These are phyloP conservation scores for Clarireedia sp. DNA, from an alignment of 2,329 filamentous ascomycete genomes.

Conservation along the genomic window DNA sequence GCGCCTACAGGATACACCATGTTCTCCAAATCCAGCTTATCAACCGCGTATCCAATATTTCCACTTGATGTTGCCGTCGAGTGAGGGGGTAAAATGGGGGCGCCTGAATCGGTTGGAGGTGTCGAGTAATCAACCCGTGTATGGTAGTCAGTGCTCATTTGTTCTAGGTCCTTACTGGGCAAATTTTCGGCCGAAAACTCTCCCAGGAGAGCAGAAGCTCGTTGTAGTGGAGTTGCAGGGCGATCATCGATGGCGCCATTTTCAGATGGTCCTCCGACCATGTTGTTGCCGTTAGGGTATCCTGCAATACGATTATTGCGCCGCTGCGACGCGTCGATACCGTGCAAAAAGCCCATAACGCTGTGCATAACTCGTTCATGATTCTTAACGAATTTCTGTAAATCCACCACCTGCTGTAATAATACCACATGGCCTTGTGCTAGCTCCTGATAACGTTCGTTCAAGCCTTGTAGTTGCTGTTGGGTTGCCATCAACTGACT, in stretches of 20 bases:
- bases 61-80: slow-evolving; percentile 38
- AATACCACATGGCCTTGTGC: slow-evolving; percentile 54
- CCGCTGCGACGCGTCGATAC: slow-evolving; percentile 51
- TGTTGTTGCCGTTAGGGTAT: slow-evolving; percentile 31
- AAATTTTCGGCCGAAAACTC: slow-evolving; percentile 59
- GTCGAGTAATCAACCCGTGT: slow-evolving; percentile 27
- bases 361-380: slow-evolving; percentile 65
- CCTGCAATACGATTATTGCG: slow-evolving; percentile 47
- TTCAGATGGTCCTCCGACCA: slow-evolving; percentile 18
- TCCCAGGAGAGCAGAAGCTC: slow-evolving; percentile 57
- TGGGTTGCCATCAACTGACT: slow-evolving; percentile 84
- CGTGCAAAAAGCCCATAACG: slow-evolving; percentile 60
- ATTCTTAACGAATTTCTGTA: slow-evolving; percentile 57
- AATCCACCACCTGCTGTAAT: slow-evolving; percentile 50
- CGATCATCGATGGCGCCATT: slow-evolving; percentile 42
- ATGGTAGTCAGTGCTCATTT: slow-evolving; percentile 42
- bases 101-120: slow-evolving; percentile 25
- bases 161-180: slow-evolving; percentile 56
- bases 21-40: slow-evolving; percentile 50
- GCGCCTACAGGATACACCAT: slow-evolving; percentile 88
- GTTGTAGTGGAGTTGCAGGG: slow-evolving; percentile 59
- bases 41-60: slow-evolving; percentile 33
- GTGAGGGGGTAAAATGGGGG: slow-evolving; percentile 30
- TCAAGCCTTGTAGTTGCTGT: slow-evolving; percentile 81
- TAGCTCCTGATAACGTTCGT: slow-evolving; percentile 77